Base-by-base conservation (phyloP, 805 yeast genomes). In the Metschnikowia noctiluminum region DNA sequence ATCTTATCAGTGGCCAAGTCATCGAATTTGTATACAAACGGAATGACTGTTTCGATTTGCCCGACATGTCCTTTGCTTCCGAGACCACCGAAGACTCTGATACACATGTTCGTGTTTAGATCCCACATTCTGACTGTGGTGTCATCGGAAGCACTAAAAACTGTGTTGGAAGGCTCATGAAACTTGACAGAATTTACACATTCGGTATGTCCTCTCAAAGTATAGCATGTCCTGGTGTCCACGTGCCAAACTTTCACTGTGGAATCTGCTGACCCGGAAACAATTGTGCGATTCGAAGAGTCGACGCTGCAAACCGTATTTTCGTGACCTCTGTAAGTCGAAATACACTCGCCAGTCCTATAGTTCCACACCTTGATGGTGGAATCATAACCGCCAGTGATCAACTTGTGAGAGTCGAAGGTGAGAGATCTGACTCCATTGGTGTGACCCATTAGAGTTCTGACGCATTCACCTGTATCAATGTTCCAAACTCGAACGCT, bases 191-290 rank as follows among this genome's bases (percentile, higher is more conserved):
- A 81, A 55, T 89, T 90, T 15, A 94, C 97, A 83, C 95, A 85
- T 57, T 88, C 97, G 0, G 86, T 79, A 64, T 94, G 99, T 7
- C 99, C 99, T 38, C 97, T 76, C 50, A 94, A 74, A 0, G 98
- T 90, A 66, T 86, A 89, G 62, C 97, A 94, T 0, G 96, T 87
- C 68, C 96, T 77, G 7, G 90, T 82, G 63, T 88, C 96, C 40
- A 94, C 96, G 64, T 94, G 95, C 99, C 99, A 94, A 12, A 94
- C 91, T 65, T 90, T 89, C 46, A 94, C 86, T 0, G 96, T 89
- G 53, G 81, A 79, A 69, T 94, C 99, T 0, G 96, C 96, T 34
- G 95, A 84, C 0, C 98, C 99, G 9, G 94, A 84, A 0, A 90
- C 97, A 61, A 94, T 90, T 30, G 89, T 75, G 60, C 88, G 89